Base-by-base conservation (phyloP, 257 asterid species). In the Osmanthus fragrans region DNA sequence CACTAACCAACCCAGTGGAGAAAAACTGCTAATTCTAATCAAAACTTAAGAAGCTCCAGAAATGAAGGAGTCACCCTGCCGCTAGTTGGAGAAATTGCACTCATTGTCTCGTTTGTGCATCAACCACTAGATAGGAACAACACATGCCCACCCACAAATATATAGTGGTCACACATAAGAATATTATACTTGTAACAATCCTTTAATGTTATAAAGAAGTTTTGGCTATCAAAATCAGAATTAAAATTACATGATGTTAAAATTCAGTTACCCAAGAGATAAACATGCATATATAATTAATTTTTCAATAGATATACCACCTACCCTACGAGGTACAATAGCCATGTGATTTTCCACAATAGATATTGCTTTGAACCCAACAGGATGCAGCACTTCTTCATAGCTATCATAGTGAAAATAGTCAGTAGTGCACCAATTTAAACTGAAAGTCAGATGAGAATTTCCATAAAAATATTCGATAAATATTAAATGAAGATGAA, bases 351-450 rank as follows among this genome's bases (percentile, higher is more conserved):
- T 94, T 39, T 94, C 97, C 64, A 76, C 82, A 56, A 92, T 76
- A 37, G 86, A 83, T 67, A 84, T 86, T 73, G 97, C 96, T 69
- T 79, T 74, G 49, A 93, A 85, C 68, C 98, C 98, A 76, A 86
- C 33, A 1, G 95, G 98, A 73, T 69, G 94, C 86, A 93, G 60
- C 64, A 86, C 92, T 73, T 93, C 94, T 83, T 92, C 95, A 78
- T 93, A 93, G 73, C 98, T 93, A 76, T 60, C 66, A 73, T 64
- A 9, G 73, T 15, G 1, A 68, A 5, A 75, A 73, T 34, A 73
- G 63, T 74, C 3, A 72, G 68, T 63, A 32, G 66, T 68, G 27
- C 32, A 54, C 49, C 67, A 10, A 36, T 23, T 2, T 34, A 36
- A 9, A 33, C 8, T 37, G 56, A 81, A 51, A 23, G 15, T 18